Evolutionary conservation across 2,329 filamentous ascomycete genomes (phyloP).

Genomic region (Xylariaceae sp.): DNA sequence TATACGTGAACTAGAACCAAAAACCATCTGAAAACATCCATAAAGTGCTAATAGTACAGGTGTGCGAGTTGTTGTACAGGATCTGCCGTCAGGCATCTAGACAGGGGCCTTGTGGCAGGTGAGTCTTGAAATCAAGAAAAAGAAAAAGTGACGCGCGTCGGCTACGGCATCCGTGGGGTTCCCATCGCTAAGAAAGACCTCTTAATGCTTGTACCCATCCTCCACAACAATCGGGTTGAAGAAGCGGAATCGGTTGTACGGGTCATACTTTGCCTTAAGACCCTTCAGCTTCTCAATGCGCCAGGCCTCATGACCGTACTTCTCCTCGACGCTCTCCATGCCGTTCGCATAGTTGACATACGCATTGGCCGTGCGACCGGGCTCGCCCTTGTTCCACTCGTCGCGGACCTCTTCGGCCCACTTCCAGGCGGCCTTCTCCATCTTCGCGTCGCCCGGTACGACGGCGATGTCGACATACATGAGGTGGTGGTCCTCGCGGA

Average conservation of each 20-base stretch:
- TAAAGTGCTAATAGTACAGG: too few species aligned
- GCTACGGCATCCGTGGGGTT: neutral
- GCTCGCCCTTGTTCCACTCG: constrained; percentile 23
- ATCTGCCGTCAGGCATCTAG: too few species aligned
- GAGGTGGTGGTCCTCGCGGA: constrained; percentile 20
- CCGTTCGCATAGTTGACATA: constrained; percentile 29
- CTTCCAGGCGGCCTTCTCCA: neutral
- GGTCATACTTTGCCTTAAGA: constrained; percentile 16
- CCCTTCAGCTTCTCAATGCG: constrained; percentile 27
- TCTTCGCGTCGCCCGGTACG: neutral
- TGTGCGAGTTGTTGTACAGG: too few species aligned
- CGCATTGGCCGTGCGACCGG: neutral
- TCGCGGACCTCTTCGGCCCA: constrained; percentile 13
- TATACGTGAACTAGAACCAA: too few species aligned
- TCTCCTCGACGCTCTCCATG: constrained; percentile 18
- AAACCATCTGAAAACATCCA: too few species aligned
- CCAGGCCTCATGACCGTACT: constrained; percentile 29
- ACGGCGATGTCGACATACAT: constrained; percentile 6
- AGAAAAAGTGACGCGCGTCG: too few species aligned
- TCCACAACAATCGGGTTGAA: neutral
- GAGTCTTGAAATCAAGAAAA: too few species aligned
- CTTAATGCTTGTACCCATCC: neutral
- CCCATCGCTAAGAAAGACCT: neutral
- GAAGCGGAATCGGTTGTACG: neutral
- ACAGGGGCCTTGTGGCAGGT: too few species aligned